Percentiles rank a stretch among this genome's conserved stretches.
phyloP scores from a whole-genome alignment of 2,329 filamentous ascomycete genomes.

The Colletotrichum costaricense region DNA sequence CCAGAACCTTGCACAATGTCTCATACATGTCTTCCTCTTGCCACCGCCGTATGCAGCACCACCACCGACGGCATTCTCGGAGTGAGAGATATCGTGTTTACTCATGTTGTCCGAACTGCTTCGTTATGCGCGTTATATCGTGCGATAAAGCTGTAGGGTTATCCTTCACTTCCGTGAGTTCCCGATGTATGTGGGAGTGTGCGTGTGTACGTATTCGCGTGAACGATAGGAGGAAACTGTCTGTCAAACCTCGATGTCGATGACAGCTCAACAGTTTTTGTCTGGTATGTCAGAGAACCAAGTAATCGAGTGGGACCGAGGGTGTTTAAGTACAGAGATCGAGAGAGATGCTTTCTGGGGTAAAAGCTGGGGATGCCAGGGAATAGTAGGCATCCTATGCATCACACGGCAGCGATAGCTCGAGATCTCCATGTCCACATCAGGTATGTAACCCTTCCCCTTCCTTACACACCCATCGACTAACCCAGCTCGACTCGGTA shows the following conservation, averaged over 20 bases:
- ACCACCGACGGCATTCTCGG: conserved; percentile 44
- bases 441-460: conserved; percentile 24
- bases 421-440: conserved; percentile 29
- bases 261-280: background rate
- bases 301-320: conserved; percentile 23
- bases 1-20: conserved; percentile 69
- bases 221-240: background rate
- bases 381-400: conserved; percentile 20
- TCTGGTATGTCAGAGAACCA: background rate
- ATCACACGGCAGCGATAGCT: conserved; percentile 29
- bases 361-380: conserved; percentile 21
- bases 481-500: conserved; percentile 14
- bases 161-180: background rate
- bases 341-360: conserved; percentile 30
- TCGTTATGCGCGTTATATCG: background rate
- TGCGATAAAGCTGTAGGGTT: background rate
- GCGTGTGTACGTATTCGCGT: background rate
- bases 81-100: conserved; percentile 49
- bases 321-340: conserved; percentile 32
- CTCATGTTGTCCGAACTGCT: conserved; percentile 46
- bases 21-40: conserved; percentile 53
- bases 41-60: conserved; percentile 21
- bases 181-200: background rate
- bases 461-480: conserved; percentile 19
- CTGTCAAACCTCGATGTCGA: conserved; percentile 9